Conservation (phyloP, 2,329 filamentous ascomycete genomes). For the Colletotrichum endophyticum region DNA sequence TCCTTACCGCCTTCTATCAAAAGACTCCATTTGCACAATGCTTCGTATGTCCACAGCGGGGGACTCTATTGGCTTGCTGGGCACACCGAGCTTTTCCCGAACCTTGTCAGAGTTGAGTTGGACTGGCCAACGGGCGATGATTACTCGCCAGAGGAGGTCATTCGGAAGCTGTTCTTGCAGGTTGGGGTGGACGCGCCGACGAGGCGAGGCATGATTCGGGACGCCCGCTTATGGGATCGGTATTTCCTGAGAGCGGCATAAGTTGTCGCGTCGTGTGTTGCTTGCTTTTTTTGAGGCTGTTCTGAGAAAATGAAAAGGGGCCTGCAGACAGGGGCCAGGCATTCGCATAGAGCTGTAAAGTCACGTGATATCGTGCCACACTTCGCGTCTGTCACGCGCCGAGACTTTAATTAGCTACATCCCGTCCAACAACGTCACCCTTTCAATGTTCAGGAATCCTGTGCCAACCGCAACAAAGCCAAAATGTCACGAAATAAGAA, state of each 20-base stretch:
- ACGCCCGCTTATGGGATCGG: background rate
- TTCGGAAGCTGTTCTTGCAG: background rate
- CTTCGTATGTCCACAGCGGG: fast-evolving
- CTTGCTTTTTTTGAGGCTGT: background rate
- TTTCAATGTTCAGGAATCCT: background rate
- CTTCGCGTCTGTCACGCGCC: background rate
- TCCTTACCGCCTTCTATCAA: background rate
- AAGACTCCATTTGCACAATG: background rate
- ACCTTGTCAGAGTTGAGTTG: background rate
- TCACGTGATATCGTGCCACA: background rate
- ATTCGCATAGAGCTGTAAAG: fast-evolving
- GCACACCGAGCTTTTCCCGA: fast-evolving
- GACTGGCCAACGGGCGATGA: background rate
- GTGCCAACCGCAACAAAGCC: background rate
- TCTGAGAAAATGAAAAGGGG: background rate
- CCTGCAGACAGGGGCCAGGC: too few relatives aligned
- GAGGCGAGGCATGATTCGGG: background rate
- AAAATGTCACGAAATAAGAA: background rate
- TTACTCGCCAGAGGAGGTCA: background rate
- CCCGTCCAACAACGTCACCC: background rate
- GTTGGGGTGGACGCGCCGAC: background rate
- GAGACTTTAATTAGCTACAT: background rate
- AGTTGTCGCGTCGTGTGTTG: background rate
- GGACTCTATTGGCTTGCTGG: background rate
- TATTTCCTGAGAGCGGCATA: background rate